phyloP scores from a whole-genome alignment of 2,329 filamentous ascomycete genomes.

The Aspergillus glaucus region DNA sequence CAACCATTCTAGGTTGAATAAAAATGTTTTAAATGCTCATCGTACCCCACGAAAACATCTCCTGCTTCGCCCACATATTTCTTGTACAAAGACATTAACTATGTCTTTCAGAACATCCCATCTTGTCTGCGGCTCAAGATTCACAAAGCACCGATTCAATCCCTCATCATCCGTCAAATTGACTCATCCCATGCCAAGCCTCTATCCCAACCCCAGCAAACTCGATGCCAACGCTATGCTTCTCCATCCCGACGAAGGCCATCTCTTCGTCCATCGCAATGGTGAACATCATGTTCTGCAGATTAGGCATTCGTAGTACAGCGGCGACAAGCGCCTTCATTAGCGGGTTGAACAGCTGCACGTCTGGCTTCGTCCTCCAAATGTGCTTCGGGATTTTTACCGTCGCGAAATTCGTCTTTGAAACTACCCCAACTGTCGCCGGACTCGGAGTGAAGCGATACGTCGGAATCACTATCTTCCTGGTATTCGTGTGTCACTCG shows the following conservation, averaged over 20 bases:
- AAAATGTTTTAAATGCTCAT: no score
- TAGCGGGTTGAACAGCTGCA: neutral
- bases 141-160: neutral
- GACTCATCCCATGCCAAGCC: neutral
- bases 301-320: neutral
- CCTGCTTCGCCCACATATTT: neutral
- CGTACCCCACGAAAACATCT: no score
- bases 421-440: neutral
- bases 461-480: neutral
- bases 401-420: neutral
- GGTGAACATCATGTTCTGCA: neutral
- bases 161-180: neutral
- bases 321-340: neutral
- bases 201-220: neutral
- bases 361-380: conserved; percentile 1
- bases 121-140: neutral
- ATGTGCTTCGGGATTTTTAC: neutral
- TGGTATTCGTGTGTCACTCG: neutral
- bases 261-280: neutral
- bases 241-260: neutral
- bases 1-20: no score
- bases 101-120: neutral
- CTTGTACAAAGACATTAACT: neutral
- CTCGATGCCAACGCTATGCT: neutral
- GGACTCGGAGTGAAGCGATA: conserved; percentile 1